Evolutionary conservation across 2,329 filamentous ascomycete species (phyloP), one percentile per base, ranked within the genome.

Genomic region (Alternaria postmessia): DNA sequence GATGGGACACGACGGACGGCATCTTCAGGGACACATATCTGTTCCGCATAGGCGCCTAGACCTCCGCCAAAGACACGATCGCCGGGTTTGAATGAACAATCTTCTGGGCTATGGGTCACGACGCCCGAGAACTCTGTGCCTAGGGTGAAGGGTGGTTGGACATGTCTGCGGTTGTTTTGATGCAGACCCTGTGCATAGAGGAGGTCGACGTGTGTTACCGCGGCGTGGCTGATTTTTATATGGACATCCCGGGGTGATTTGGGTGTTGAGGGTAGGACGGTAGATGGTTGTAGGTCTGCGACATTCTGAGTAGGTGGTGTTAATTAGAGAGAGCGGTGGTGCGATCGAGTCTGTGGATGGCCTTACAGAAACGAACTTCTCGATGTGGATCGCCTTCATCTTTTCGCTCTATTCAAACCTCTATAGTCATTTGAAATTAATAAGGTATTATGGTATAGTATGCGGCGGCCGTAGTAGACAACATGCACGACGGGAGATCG

Each of bases 101-200:
- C 41, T 5, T 71, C 20, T 0, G 82, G 80, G 0, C 81, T 70
- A 3, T 75, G 75, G 34, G 82, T 61, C 1, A 89, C 78, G 2
- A 82, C 76, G n/a, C 86, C 87, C 1, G 85, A 79, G 67, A 88
- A 89, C 69, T 89, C 86, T n/a, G 85, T 84, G 12, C 87, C 87
- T 0, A 88, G 80, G 1, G 81, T 82, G 74, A 89, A 89, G 0
- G 86, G 86, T 1, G 86, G 87, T 32, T 78, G 79, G 38, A 86
- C 81, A 54, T 86, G 82, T n/a, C 80, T 81, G 30, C 78, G 80
- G 69, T 88, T 88, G 70, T 88, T 89, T 67, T 89, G 86, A 67
- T 89, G 87, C 63, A 83, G 82, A 7, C 86, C 87, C 68, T 71
- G 72, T 3, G 84, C 84, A 69, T 88, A 88, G 47, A 89, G 81